Evolutionary conservation across 202 grass and related monocot species (phyloP).

Genomic region (Panicum hallii): DNA sequence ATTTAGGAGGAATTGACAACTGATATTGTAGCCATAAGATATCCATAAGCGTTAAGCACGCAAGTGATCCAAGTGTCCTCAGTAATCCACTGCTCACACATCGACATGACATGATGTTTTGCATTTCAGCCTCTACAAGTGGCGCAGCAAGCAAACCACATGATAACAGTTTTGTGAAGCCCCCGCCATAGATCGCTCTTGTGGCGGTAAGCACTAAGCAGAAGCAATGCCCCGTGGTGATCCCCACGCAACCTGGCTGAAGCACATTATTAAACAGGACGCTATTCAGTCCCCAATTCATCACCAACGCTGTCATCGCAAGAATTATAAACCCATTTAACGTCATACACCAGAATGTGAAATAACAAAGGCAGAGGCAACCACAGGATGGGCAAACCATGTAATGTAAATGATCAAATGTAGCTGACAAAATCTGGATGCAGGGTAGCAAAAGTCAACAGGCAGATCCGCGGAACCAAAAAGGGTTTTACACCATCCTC

Average conservation of each 20-base stretch:
- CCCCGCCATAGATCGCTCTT: neutral
- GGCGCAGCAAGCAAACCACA: neutral
- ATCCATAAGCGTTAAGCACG: neutral
- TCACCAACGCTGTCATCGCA: neutral
- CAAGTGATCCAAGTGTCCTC: neutral
- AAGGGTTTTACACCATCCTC: slow-evolving; percentile 32
- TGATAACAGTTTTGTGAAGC: neutral
- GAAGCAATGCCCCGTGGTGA: neutral
- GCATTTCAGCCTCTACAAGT: neutral
- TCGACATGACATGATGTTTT: neutral
- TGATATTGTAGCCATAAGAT: neutral
- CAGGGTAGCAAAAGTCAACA: slow-evolving; percentile 39
- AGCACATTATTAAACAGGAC: no score
- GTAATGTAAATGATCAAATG: slow-evolving; percentile 28
- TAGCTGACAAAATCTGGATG: slow-evolving; percentile 51
- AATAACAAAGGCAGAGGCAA: neutral
- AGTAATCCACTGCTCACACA: neutral
- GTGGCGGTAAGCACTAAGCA: neutral
- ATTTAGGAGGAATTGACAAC: neutral
- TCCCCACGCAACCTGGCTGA: neutral
- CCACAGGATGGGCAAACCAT: neutral
- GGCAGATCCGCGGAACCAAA: slow-evolving; percentile 33
- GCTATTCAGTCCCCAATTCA: neutral
- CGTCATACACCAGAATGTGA: neutral
- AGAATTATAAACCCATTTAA: neutral